phyloP scores from a whole-genome alignment of 1,139 yeast species.

The Suhomyces yuchorum region DNA sequence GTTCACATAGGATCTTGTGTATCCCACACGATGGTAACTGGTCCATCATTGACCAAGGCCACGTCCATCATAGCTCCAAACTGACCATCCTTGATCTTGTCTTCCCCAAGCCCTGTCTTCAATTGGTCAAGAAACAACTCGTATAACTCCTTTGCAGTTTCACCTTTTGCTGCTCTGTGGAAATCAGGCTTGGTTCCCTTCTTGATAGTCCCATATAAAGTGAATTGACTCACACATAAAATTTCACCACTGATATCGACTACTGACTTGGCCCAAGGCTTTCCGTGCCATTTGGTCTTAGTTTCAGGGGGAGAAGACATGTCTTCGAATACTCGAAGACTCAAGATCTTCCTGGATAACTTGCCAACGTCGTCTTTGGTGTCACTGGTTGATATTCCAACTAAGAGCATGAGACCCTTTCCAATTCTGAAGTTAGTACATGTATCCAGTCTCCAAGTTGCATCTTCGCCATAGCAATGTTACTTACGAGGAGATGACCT shows the following conservation, averaged over 20 bases:
- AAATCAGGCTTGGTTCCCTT: constrained; percentile 95
- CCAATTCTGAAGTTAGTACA: constrained; percentile 47
- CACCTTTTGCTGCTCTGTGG: constrained; percentile 84
- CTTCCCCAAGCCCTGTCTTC: constrained; percentile 57
- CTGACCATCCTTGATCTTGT: constrained; percentile 76
- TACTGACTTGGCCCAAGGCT: constrained; percentile 47
- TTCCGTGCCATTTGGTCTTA: constrained; percentile 61
- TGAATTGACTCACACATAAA: constrained; percentile 78
- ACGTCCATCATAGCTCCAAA: constrained; percentile 99
- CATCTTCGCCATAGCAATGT: background rate
- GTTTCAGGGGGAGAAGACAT: constrained; percentile 33
- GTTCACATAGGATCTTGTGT: constrained; percentile 34
- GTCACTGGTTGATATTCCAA: constrained; percentile 82
- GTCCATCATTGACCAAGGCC: constrained; percentile 79
- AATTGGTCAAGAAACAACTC: constrained; percentile 56
- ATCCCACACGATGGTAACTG: constrained; percentile 74
- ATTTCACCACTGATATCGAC: constrained; percentile 52
- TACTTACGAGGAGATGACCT: constrained; percentile 68
- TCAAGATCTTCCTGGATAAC: constrained; percentile 65
- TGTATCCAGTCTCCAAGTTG: background rate
- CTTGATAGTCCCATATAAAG: constrained; percentile 77
- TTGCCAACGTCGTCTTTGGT: constrained; percentile 70
- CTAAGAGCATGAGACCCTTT: constrained; percentile 75
- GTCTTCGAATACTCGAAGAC: constrained; percentile 74
- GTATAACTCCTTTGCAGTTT: constrained; percentile 67